phyloP scores from a whole-genome alignment of 768 basidiomycete genomes.

The Candolleomyces eurysporus region DNA sequence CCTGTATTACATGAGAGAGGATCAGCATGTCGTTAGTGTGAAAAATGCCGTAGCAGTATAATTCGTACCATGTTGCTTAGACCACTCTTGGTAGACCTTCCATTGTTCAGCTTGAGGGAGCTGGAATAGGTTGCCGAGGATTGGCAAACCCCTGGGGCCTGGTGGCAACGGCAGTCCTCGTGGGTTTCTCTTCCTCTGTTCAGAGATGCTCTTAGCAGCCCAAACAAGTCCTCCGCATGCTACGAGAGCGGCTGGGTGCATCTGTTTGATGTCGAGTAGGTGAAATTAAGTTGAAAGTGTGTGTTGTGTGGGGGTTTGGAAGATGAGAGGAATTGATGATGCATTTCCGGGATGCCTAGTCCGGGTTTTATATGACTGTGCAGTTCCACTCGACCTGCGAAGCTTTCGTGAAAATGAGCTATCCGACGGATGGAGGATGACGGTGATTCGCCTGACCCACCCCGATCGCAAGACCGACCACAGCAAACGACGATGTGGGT shows the following conservation, averaged over 20 bases:
- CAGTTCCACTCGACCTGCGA: too few species aligned
- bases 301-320: too few species aligned
- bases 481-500: too few species aligned
- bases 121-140: background rate
- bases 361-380: too few species aligned
- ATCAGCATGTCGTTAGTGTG: background rate
- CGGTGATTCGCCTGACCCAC: too few species aligned
- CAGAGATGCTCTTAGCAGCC: background rate
- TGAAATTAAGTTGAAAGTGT: too few species aligned
- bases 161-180: background rate
- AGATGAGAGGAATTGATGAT: too few species aligned
- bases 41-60: background rate
- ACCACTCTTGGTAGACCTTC: background rate
- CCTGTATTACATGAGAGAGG: conserved; percentile 1
- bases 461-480: too few species aligned
- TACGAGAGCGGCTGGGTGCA: too few species aligned
- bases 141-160: background rate
- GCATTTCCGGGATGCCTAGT: too few species aligned
- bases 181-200: background rate
- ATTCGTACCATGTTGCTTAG: conserved; percentile 3
- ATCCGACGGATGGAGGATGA: too few species aligned
- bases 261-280: background rate
- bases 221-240: background rate
- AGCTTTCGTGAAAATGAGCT: too few species aligned
- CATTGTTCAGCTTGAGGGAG: background rate